phyloP scores from a whole-genome alignment of 2,329 filamentous ascomycete species.

The Diplodia seriata region DNA sequence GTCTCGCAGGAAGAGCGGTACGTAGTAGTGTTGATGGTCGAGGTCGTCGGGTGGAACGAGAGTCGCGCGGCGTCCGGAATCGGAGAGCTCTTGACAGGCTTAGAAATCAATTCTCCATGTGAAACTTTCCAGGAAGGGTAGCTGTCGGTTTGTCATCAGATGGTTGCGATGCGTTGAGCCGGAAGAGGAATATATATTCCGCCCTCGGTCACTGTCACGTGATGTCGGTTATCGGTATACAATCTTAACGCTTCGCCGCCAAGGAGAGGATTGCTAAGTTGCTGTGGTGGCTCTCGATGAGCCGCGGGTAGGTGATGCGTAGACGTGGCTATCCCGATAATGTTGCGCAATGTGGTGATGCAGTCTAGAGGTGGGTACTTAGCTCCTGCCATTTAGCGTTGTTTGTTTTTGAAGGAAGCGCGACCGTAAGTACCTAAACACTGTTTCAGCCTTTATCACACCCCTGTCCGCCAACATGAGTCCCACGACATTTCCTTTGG shows the following conservation, averaged over 20 bases:
- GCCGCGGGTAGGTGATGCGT: too few relatives aligned
- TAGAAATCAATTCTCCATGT: not conserved
- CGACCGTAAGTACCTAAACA: too few relatives aligned
- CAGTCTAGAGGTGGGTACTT: too few relatives aligned
- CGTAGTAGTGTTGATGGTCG: not conserved
- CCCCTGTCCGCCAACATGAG: not conserved
- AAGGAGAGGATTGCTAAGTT: too few relatives aligned
- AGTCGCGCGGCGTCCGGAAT: not conserved
- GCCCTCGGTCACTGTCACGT: conserved; percentile 5
- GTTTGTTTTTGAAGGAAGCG: too few relatives aligned
- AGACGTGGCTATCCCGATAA: too few relatives aligned
- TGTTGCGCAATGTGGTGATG: too few relatives aligned
- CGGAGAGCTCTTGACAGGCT: not conserved
- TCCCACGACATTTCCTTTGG: not conserved
- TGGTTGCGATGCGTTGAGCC: too few relatives aligned
- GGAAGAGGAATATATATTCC: conserved; percentile 28
- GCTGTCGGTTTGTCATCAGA: not conserved
- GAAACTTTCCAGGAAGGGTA: not conserved
- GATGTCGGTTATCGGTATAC: not conserved
- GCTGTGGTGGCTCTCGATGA: too few relatives aligned
- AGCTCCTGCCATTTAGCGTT: too few relatives aligned
- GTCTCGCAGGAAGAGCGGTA: not conserved
- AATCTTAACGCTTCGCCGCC: too few relatives aligned
- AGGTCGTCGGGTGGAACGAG: not conserved
- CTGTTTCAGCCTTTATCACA: not conserved